Conservation (phyloP, 2,329 filamentous ascomycete genomes). For the Myriosclerotinia scirpicola region DNA sequence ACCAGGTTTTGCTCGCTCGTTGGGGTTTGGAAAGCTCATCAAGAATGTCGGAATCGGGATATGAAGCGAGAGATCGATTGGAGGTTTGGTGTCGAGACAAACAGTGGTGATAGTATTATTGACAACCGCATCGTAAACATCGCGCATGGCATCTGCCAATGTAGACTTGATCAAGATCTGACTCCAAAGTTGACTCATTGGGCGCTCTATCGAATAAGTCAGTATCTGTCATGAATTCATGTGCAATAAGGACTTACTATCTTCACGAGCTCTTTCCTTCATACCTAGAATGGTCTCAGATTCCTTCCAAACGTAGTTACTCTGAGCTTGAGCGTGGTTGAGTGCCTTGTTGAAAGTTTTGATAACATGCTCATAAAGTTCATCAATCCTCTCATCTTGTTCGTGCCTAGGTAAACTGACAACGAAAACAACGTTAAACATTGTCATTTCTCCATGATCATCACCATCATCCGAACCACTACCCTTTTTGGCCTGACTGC, state of each 20-base stretch:
- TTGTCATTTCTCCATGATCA: conserved; percentile 63
- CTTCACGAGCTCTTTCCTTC: conserved; percentile 79
- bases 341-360: conserved; percentile 91
- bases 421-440: conserved; percentile 98
- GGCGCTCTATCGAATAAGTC: conserved; percentile 39
- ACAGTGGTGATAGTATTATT: conserved; percentile 84
- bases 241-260: conserved; percentile 42
- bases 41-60: conserved; percentile 68
- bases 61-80: conserved; percentile 62
- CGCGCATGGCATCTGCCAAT: conserved; percentile 77
- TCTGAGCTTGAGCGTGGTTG: conserved; percentile 87
- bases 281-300: conserved; percentile 77
- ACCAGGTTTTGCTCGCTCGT: conserved; percentile 68
- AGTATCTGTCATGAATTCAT: background rate
- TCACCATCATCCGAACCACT: conserved; percentile 32
- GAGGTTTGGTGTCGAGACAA: conserved; percentile 62
- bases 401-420: conserved; percentile 78
- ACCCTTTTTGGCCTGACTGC: conserved; percentile 34
- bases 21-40: conserved; percentile 65
- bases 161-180: conserved; percentile 72
- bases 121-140: conserved; percentile 78
- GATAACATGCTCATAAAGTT: conserved; percentile 85
- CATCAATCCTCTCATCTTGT: conserved; percentile 68
- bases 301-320: conserved; percentile 89
- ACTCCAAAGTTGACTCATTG: conserved; percentile 65